A percentile compares a stretch with the other conserved stretches of the same genome.
These are phyloP conservation scores for Xylaria telfairii DNA, from an alignment of 495 filamentous ascomycete species.

Conservation along the genomic window DNA sequence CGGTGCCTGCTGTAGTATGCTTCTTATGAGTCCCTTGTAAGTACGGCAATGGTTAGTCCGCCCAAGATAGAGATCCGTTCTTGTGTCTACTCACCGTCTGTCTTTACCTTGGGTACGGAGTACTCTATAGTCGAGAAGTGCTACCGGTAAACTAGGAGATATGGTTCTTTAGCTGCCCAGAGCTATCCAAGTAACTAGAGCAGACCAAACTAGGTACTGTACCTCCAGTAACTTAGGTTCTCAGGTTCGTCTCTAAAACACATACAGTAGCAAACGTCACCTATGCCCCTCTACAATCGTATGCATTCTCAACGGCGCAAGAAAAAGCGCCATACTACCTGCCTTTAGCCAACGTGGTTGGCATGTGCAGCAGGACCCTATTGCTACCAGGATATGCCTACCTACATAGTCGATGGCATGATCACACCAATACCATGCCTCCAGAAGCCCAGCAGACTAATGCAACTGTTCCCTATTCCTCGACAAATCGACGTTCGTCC, in stretches of 20 bases:
- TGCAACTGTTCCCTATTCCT: neutral
- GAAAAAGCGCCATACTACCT: neutral
- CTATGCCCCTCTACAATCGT: neutral
- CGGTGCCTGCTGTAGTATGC: neutral
- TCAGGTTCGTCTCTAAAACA: neutral
- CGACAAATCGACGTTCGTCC: constrained; percentile 12
- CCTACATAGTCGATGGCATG: constrained; percentile 11
- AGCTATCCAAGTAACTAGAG: neutral
- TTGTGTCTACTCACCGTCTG: constrained; percentile 3
- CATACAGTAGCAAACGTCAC: neutral
- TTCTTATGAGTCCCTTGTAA: neutral
- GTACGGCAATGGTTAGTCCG: neutral
- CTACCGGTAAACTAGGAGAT: neutral
- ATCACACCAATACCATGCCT: constrained; percentile 4
- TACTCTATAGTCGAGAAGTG: neutral
- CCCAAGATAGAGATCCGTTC: neutral
- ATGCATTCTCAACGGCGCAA: neutral
- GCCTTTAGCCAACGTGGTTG: neutral
- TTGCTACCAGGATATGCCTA: neutral
- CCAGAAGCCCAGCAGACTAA: constrained; percentile 7
- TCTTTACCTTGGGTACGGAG: neutral
- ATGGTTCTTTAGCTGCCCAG: neutral
- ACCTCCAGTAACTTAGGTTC: too few relatives aligned
- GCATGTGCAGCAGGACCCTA: neutral
- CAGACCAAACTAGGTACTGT: too few relatives aligned